These are phyloP conservation scores for Chlorella sorokiniana DNA, from an alignment of 139 green algal genomes.

Conservation along the genomic window DNA sequence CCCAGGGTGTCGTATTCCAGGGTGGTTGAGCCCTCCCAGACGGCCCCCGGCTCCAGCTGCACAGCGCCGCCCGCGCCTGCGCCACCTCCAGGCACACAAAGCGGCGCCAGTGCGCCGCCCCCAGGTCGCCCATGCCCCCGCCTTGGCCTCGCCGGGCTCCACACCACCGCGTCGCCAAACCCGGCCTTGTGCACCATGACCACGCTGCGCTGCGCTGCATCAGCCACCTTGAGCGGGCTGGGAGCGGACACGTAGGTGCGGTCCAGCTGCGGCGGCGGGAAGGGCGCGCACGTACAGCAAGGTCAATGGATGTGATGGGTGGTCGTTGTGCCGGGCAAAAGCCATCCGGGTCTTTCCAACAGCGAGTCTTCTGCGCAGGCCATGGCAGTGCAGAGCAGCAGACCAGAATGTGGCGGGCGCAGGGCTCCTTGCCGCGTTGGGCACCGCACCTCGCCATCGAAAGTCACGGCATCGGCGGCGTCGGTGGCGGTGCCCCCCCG, in stretches of 20 bases:
- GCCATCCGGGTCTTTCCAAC: too few relatives aligned
- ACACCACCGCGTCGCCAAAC: constrained; percentile 40
- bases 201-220: not conserved
- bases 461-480: constrained; percentile 43
- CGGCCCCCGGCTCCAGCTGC: not conserved
- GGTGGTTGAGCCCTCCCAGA: constrained; percentile 3
- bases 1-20: constrained; percentile 1
- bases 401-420: too few relatives aligned
- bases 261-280: constrained; percentile 55
- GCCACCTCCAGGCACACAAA: constrained; percentile 42
- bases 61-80: constrained; percentile 32
- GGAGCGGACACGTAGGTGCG: constrained; percentile 73
- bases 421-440: too few relatives aligned
- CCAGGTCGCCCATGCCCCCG: constrained; percentile 34
- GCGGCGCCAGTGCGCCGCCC: constrained; percentile 32
- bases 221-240: constrained; percentile 51
- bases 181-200: constrained; percentile 32
- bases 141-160: constrained; percentile 35
- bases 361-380: too few relatives aligned
- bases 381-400: too few relatives aligned
- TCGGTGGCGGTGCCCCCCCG: constrained; percentile 40
- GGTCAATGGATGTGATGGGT: not conserved
- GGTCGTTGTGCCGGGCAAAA: not conserved
- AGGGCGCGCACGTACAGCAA: not conserved
- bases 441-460: constrained; percentile 55